A percentile compares a stretch with the other conserved stretches of the same genome.
phyloP scores from a whole-genome alignment of 1,284 basidiomycete species.

The Cutaneotrichosporon sp. region DNA sequence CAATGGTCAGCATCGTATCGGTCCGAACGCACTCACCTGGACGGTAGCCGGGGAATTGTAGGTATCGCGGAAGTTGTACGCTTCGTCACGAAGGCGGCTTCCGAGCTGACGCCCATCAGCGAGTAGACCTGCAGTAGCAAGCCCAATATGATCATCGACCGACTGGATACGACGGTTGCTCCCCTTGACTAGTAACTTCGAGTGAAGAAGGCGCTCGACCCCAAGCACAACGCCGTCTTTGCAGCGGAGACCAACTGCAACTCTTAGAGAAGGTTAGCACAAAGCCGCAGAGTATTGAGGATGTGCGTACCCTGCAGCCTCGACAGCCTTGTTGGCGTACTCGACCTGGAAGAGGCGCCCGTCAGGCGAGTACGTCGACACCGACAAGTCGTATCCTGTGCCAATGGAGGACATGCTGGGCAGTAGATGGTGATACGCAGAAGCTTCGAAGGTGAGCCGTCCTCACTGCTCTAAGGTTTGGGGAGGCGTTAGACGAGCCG shows the following conservation, averaged over 20 bases:
- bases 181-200: slow-evolving; percentile 90
- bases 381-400: slow-evolving; percentile 96
- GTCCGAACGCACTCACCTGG: slow-evolving; percentile 56
- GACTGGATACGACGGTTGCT: slow-evolving; percentile 90
- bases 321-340: slow-evolving; percentile 97
- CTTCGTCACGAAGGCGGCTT: slow-evolving; percentile 80
- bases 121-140: slow-evolving; percentile 87
- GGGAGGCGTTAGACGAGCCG: too few relatives aligned
- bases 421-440: too few relatives aligned
- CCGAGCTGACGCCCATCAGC: slow-evolving; percentile 91
- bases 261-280: slow-evolving; percentile 54
- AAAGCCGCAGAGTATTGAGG: not conserved
- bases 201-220: slow-evolving; percentile 97
- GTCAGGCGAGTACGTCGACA: slow-evolving; percentile 97
- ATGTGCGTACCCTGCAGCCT: slow-evolving; percentile 77
- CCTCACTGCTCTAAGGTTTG: too few relatives aligned
- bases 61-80: slow-evolving; percentile 65
- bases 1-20: not conserved
- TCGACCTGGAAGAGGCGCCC: slow-evolving; percentile 99
- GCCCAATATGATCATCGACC: slow-evolving; percentile 85
- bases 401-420: slow-evolving; percentile 86
- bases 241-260: slow-evolving; percentile 83
- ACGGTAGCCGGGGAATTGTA: slow-evolving; percentile 74
- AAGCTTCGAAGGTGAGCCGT: too few relatives aligned
- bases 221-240: slow-evolving; percentile 92